Conservation (phyloP, 805 yeast species). For the Schwanniomyces yamadae region DNA sequence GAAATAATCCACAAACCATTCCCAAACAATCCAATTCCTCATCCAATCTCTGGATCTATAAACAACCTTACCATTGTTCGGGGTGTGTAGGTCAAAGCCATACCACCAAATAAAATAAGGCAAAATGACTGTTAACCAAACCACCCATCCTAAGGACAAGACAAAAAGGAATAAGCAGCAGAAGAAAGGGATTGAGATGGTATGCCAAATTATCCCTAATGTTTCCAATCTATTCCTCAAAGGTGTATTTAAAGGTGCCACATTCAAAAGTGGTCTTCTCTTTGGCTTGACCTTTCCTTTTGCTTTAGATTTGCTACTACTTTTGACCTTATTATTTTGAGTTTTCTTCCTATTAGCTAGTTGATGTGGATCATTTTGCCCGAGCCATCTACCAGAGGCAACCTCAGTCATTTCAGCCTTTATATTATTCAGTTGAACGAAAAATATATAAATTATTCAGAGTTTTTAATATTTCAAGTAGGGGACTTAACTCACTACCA, state of each 20-base stretch:
- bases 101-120: constrained; percentile 60
- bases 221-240: constrained; percentile 61
- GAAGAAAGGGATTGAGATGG: constrained; percentile 63
- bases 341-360: too few species aligned
- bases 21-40: constrained; percentile 62
- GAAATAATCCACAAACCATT: constrained; percentile 71
- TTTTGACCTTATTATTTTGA: too few species aligned
- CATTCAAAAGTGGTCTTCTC: constrained; percentile 20
- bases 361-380: too few species aligned
- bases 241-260: constrained; percentile 61
- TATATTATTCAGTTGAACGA: neutral
- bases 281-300: neutral
- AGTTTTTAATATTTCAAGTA: too few species aligned
- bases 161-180: constrained; percentile 52
- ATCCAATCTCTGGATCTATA: constrained; percentile 56
- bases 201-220: constrained; percentile 68
- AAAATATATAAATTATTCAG: too few species aligned
- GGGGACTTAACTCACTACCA: too few species aligned
- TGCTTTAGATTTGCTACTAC: neutral
- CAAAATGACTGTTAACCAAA: constrained; percentile 65
- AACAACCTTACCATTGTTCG: constrained; percentile 69
- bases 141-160: constrained; percentile 48
- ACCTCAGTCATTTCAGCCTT: neutral
- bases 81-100: constrained; percentile 62
- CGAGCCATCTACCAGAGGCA: neutral